A percentile compares a stretch with the other conserved stretches of the same genome.
Conservation (phyloP, 495 filamentous ascomycete genomes). For the Neurospora sp. region DNA sequence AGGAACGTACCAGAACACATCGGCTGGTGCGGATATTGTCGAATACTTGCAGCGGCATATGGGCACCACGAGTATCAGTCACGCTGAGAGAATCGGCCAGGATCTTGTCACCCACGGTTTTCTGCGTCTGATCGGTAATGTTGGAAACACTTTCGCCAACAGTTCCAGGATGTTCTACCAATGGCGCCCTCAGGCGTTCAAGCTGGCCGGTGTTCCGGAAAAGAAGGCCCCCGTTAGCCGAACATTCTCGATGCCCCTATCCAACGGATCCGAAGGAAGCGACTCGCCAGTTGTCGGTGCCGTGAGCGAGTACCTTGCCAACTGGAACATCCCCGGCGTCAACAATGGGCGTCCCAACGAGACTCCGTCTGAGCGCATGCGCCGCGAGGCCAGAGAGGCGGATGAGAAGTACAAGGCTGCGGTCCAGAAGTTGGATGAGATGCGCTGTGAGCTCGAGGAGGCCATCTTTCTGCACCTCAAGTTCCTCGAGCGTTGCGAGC, state of each 20-base stretch:
- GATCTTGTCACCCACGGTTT: slow-evolving; percentile 83
- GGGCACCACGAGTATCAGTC: slow-evolving; percentile 70
- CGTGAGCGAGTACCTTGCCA: slow-evolving; percentile 76
- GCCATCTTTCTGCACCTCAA: slow-evolving; percentile 83
- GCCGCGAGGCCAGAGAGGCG: slow-evolving; percentile 79
- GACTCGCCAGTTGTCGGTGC: slow-evolving; percentile 68
- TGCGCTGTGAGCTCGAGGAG: slow-evolving; percentile 90
- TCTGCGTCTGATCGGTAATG: slow-evolving; percentile 81
- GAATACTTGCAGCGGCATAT: slow-evolving; percentile 88
- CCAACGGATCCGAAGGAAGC: slow-evolving; percentile 40
- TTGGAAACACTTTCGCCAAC: slow-evolving; percentile 93
- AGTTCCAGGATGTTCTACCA: slow-evolving; percentile 96
- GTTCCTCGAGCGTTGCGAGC: slow-evolving; percentile 96
- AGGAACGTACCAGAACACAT: slow-evolving; percentile 87
- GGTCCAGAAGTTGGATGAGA: slow-evolving; percentile 73
- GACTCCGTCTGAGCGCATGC: slow-evolving; percentile 74
- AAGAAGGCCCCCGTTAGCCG: slow-evolving; percentile 66
- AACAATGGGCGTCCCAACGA: slow-evolving; percentile 79
- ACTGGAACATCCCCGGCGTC: slow-evolving; percentile 69
- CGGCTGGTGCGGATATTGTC: slow-evolving; percentile 82
- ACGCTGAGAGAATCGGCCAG: slow-evolving; percentile 88
- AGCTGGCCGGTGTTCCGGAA: slow-evolving; percentile 75
- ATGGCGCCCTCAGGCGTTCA: slow-evolving; percentile 87
- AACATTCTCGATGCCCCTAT: slow-evolving; percentile 50
- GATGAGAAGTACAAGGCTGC: slow-evolving; percentile 88